Conservation (phyloP, 257 asterid genomes). For the Linderniella brevidens region DNA sequence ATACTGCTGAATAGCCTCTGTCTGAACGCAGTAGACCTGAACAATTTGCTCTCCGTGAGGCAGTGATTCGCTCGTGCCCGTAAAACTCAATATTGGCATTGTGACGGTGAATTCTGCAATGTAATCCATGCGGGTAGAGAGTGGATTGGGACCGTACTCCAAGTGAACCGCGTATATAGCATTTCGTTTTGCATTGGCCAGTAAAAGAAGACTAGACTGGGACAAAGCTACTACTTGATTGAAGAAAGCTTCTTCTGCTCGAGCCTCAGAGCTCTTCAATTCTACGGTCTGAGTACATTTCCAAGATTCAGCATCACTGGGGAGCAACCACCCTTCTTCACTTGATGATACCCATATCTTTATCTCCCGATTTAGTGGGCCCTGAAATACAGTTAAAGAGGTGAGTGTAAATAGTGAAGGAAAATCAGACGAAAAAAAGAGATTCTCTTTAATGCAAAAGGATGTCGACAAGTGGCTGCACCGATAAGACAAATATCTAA, state of each 20-base stretch:
- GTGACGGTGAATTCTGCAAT: slow-evolving; percentile 86
- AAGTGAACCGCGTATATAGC: slow-evolving; percentile 94
- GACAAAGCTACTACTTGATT: slow-evolving; percentile 90
- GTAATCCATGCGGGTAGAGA: slow-evolving; percentile 69
- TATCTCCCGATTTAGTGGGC: slow-evolving; percentile 72
- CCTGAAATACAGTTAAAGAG: slow-evolving; percentile 25
- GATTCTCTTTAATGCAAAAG: neutral
- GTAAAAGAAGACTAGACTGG: slow-evolving; percentile 63
- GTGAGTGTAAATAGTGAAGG: slow-evolving; percentile 3
- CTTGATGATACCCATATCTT: slow-evolving; percentile 85
- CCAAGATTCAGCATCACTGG: slow-evolving; percentile 91
- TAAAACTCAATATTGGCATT: slow-evolving; percentile 94
- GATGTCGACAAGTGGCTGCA: no score
- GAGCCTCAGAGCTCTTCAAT: slow-evolving; percentile 61
- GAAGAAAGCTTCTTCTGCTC: slow-evolving; percentile 66
- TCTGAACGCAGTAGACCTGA: slow-evolving; percentile 94
- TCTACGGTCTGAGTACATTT: slow-evolving; percentile 73
- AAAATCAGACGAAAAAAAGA: slow-evolving; percentile 8
- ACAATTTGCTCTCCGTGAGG: slow-evolving; percentile 84
- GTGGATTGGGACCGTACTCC: slow-evolving; percentile 81
- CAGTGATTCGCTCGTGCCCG: slow-evolving; percentile 67
- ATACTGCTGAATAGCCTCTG: slow-evolving; percentile 96
- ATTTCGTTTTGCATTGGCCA: slow-evolving; percentile 92
- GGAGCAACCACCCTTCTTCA: slow-evolving; percentile 98
- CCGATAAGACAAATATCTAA: no score